phyloP scores from a whole-genome alignment of 805 yeast species.

The Cyberlindnera samutprakarnensis region DNA sequence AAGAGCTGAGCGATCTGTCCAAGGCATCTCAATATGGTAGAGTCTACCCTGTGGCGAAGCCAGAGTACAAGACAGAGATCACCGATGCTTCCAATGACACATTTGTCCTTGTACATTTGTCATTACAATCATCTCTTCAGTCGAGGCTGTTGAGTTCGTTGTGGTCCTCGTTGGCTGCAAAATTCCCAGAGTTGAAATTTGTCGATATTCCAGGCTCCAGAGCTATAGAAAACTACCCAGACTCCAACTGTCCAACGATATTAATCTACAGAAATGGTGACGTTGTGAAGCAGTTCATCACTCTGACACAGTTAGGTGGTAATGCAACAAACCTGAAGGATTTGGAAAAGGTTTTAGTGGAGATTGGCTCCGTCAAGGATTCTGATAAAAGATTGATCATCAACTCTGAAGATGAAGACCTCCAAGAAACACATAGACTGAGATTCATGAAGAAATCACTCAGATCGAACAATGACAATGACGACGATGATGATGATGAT shows the following conservation, averaged over 20 bases:
- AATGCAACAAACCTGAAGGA: constrained; percentile 63
- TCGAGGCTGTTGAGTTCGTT: constrained; percentile 61
- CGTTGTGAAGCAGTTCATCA: constrained; percentile 73
- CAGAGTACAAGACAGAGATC: constrained; percentile 80
- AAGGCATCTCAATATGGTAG: constrained; percentile 59
- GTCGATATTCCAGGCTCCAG: constrained; percentile 88
- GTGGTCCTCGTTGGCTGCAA: constrained; percentile 50
- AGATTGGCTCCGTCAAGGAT: constrained; percentile 54
- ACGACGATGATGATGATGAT: constrained; percentile 33
- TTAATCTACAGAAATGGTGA: constrained; percentile 73
- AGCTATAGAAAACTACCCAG: constrained; percentile 91
- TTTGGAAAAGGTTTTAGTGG: constrained; percentile 65
- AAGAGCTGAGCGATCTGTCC: constrained; percentile 59
- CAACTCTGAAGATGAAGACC: constrained; percentile 54
- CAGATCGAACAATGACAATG: constrained; percentile 34
- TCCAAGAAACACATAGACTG: constrained; percentile 43
- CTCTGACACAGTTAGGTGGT: constrained; percentile 80
- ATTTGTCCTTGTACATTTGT: constrained; percentile 72
- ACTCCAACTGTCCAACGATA: constrained; percentile 83
- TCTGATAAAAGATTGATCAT: constrained; percentile 59
- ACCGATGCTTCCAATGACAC: constrained; percentile 67
- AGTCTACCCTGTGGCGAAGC: constrained; percentile 73
- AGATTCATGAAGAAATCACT: constrained; percentile 53
- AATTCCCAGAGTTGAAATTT: constrained; percentile 77
- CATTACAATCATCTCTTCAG: constrained; percentile 61